These are phyloP conservation scores for Phytophthora quininea DNA, from an alignment of 352 stramenopile species.

Conservation along the genomic window DNA sequence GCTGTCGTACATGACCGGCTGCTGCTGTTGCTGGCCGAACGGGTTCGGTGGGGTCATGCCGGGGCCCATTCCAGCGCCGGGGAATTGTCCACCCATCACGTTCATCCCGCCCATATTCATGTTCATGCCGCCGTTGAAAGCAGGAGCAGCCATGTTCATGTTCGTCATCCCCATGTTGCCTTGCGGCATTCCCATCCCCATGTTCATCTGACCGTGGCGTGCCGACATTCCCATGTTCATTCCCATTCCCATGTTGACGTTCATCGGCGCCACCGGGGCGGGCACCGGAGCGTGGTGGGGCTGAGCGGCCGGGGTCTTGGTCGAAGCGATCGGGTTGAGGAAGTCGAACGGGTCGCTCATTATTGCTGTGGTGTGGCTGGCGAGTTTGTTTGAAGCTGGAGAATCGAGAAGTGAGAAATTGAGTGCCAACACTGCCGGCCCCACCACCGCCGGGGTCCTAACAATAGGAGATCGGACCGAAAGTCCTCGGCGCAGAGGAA, in stretches of 20 bases:
- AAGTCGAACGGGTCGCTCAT: conserved; percentile 83
- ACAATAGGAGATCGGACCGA: conserved; percentile 19
- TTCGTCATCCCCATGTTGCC: conserved; percentile 8
- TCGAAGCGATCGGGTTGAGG: conserved; percentile 77
- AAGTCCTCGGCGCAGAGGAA: background rate
- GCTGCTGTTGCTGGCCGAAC: conserved; percentile 40
- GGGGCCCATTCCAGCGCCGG: conserved; percentile 28
- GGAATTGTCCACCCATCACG: conserved; percentile 24
- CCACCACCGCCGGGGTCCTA: background rate
- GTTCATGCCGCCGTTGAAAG: background rate
- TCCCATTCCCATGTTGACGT: conserved; percentile 31
- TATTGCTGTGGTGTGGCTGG: conserved; percentile 7
- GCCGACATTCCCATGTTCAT: conserved; percentile 1
- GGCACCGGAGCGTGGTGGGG: conserved; percentile 32
- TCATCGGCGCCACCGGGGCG: conserved; percentile 32
- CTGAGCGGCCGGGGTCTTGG: conserved; percentile 50
- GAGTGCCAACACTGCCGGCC: background rate
- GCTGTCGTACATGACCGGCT: conserved; percentile 80
- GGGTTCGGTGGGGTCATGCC: conserved; percentile 34
- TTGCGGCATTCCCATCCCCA: conserved; percentile 9
- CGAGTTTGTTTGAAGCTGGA: conserved; percentile 19
- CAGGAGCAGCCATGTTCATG: conserved; percentile 33
- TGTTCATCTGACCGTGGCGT: conserved; percentile 15
- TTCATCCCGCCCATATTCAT: too few species aligned
- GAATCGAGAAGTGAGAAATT: conserved; percentile 23